phyloP scores from a whole-genome alignment of 2,329 filamentous ascomycete species.

The Claviceps digitariae region DNA sequence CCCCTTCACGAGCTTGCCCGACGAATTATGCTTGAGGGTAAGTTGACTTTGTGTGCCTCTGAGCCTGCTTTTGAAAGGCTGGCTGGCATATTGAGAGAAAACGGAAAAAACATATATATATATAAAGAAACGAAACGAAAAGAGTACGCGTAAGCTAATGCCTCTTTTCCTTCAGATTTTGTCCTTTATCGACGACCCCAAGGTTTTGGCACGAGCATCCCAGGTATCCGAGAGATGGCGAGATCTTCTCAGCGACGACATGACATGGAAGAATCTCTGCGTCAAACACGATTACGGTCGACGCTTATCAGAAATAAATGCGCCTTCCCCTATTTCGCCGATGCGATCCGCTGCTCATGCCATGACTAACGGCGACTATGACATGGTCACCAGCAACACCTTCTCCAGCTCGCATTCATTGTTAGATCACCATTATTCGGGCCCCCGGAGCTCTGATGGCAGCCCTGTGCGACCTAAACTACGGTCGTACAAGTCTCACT shows the following conservation, averaged over 20 bases:
- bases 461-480: constrained; percentile 43
- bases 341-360: constrained; percentile 17
- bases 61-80: not conserved
- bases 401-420: constrained; percentile 31
- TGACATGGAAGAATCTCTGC: constrained; percentile 95
- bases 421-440: constrained; percentile 20
- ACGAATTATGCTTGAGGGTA: constrained; percentile 84
- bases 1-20: constrained; percentile 81
- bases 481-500: constrained; percentile 86
- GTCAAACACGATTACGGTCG: constrained; percentile 83
- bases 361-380: constrained; percentile 22
- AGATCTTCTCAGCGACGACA: constrained; percentile 86
- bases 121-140: not conserved
- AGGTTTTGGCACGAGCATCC: constrained; percentile 80
- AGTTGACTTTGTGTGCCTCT: constrained; percentile 15
- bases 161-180: constrained; percentile 49
- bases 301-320: constrained; percentile 38
- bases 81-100: too few species aligned
- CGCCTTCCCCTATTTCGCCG: constrained; percentile 17
- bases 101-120: too few species aligned
- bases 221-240: constrained; percentile 95
- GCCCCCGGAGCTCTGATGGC: constrained; percentile 44
- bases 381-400: constrained; percentile 24
- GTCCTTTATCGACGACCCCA: constrained; percentile 93
- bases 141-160: constrained; percentile 6